Conservation (phyloP, 495 filamentous ascomycete genomes). For the Margaritispora aquatica region DNA sequence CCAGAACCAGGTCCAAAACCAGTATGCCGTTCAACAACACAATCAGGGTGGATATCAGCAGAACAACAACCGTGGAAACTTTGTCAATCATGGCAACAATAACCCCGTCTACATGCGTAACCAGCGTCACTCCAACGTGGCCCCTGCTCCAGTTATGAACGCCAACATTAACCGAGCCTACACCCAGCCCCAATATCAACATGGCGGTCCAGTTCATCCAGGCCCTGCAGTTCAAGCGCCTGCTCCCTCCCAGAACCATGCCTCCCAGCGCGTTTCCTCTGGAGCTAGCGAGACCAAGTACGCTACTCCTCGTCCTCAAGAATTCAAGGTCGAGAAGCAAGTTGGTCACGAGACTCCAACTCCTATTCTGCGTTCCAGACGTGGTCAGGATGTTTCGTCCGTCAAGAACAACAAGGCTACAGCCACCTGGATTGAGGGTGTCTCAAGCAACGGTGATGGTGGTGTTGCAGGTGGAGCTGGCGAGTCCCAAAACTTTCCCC, state of each 20-base stretch:
- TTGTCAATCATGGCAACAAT: background rate
- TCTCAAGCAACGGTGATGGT: background rate
- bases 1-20: constrained; percentile 1
- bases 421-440: background rate
- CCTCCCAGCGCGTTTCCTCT: background rate
- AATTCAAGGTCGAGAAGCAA: no score
- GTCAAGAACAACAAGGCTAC: background rate
- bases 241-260: background rate
- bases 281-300: background rate
- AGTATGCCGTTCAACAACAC: background rate
- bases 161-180: background rate
- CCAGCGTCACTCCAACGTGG: background rate
- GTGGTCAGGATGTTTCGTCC: background rate
- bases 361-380: background rate
- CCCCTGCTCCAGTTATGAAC: background rate
- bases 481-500: background rate
- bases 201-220: background rate
- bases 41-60: background rate
- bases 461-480: no score
- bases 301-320: background rate
- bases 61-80: background rate
- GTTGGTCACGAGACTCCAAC: background rate
- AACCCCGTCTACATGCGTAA: background rate
- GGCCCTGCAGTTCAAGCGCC: background rate
- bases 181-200: background rate